Percentiles rank a stretch among this genome's conserved stretches.
Evolutionary conservation across 169 alveolate genomes (phyloP).

Genomic region (Eimeria falciformis): DNA sequence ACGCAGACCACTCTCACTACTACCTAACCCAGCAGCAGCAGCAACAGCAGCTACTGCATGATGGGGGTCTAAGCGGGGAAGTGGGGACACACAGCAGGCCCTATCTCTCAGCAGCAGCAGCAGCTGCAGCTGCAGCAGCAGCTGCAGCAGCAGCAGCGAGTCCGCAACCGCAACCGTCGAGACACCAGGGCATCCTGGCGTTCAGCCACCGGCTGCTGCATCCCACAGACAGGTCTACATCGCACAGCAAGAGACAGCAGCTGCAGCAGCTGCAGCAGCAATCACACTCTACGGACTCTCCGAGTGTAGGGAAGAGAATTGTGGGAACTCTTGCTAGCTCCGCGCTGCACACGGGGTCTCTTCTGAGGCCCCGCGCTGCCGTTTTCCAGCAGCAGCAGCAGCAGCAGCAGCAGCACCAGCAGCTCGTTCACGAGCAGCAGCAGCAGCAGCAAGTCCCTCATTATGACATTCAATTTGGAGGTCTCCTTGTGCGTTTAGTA

Average conservation of each 20-base stretch:
- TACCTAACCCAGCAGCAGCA: slow-evolving; percentile 31
- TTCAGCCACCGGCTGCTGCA: slow-evolving; percentile 30
- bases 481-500: slow-evolving; percentile 55
- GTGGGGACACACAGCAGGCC: background rate
- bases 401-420: slow-evolving; percentile 41
- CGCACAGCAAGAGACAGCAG: background rate
- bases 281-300: background rate
- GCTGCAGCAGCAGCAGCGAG: background rate
- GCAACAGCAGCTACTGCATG: slow-evolving; percentile 30
- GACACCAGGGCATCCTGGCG: slow-evolving; percentile 8
- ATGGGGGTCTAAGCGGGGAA: background rate
- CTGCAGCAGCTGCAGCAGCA: slow-evolving; percentile 32
- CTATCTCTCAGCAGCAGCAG: slow-evolving; percentile 25
- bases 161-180: background rate
- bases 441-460: background rate
- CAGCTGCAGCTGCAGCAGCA: slow-evolving; percentile 16
- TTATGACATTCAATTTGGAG: slow-evolving; percentile 71
- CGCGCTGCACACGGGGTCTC: background rate
- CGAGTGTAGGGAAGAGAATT: background rate
- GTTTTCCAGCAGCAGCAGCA: slow-evolving; percentile 49
- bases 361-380: background rate
- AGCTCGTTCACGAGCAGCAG: background rate
- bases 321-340: background rate
- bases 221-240: background rate
- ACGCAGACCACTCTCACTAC: background rate